Base-by-base conservation (phyloP, 2,329 filamentous ascomycete species). In the Chalaropsis ovoidea region DNA sequence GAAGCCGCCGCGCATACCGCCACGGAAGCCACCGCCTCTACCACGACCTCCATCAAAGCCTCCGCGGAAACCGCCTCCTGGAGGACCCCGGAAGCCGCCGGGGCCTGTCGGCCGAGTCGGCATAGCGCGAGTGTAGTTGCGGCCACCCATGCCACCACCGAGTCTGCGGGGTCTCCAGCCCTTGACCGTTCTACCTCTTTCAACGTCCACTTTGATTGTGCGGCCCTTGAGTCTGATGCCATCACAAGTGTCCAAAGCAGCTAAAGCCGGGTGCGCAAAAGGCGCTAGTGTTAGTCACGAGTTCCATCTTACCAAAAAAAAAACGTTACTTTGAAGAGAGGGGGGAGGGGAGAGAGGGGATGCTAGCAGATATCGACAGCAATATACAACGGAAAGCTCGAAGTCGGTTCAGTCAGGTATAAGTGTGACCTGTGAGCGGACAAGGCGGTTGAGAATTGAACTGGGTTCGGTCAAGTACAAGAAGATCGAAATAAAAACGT, bases 141-240 rank as follows among this genome's bases (percentile, higher is more conserved):
- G 86, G 58, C 93, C 93, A 69, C 94, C 94, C 2, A 96, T 83
- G 60, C 94, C 94, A 70, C 94, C 94, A 67, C 93, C 94, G 63
- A 95, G 87, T 69, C 94, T 87, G 70, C 89, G 87, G 68, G 94
- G 94, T 73, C 89, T 88, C 94, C 94, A 99, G 61, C 88, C 90
- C 73, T 89, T 89, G 49, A 96, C 90, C 41, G 94, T 97, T 71
- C 94, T 88, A 70, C 94, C 94, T 73, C 94, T 87, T 77, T 99
- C 94, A 68, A 97, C 93, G 74, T 99, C 94, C 72, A 97, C 91
- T 73, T 96, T 85, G 72, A 97, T 89, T 71, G 88, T 86, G 73
- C 93, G 86, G 74, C 95, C 92, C 75, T 91, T 95, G 78, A 99
- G 96, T 71, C 87, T 86, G 73, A 96, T 88, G 70, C 90, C 90